Evolutionary conservation across 768 basidiomycete genomes (phyloP).

Genomic region (Phlebiopsis flavidoalba): DNA sequence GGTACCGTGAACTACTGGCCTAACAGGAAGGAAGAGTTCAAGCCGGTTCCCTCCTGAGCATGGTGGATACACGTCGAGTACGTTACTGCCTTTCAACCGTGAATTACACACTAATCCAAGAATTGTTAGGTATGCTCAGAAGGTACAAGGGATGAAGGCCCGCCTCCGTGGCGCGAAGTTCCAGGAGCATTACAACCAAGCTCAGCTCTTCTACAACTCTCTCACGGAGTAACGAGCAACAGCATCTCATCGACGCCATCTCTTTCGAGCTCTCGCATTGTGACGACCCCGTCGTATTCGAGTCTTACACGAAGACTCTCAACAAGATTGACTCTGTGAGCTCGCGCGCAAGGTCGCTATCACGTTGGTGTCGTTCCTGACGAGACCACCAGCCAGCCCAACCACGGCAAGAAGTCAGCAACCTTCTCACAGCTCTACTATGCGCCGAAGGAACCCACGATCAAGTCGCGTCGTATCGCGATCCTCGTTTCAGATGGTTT

Average conservation of each 20-base stretch:
- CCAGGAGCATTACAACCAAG: slow-evolving; percentile 73
- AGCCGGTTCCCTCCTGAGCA: slow-evolving; percentile 41
- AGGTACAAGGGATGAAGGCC: slow-evolving; percentile 48
- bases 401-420: slow-evolving; percentile 52
- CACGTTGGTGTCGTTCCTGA: slow-evolving; percentile 56
- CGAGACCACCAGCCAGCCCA: slow-evolving; percentile 36
- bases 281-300: slow-evolving; percentile 68
- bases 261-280: slow-evolving; percentile 84
- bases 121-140: slow-evolving; percentile 39
- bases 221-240: slow-evolving; percentile 60
- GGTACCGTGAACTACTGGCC: slow-evolving; percentile 77
- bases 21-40: slow-evolving; percentile 53
- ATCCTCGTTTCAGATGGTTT: slow-evolving; percentile 77
- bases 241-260: slow-evolving; percentile 65
- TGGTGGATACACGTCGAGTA: slow-evolving; percentile 60
- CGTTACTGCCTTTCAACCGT: slow-evolving; percentile 11
- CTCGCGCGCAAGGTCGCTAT: slow-evolving; percentile 66
- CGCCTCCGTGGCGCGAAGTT: slow-evolving; percentile 70
- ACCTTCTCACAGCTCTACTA: slow-evolving; percentile 59
- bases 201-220: slow-evolving; percentile 82
- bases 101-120: slow-evolving; percentile 13
- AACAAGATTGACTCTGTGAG: slow-evolving; percentile 70
- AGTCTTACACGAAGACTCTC: slow-evolving; percentile 59
- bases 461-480: slow-evolving; percentile 67
- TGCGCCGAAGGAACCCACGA: slow-evolving; percentile 49